A percentile compares a stretch with the other conserved stretches of the same genome.
phyloP scores from a whole-genome alignment of 2,329 filamentous ascomycete species.

The Ophiosphaerella korrae region DNA sequence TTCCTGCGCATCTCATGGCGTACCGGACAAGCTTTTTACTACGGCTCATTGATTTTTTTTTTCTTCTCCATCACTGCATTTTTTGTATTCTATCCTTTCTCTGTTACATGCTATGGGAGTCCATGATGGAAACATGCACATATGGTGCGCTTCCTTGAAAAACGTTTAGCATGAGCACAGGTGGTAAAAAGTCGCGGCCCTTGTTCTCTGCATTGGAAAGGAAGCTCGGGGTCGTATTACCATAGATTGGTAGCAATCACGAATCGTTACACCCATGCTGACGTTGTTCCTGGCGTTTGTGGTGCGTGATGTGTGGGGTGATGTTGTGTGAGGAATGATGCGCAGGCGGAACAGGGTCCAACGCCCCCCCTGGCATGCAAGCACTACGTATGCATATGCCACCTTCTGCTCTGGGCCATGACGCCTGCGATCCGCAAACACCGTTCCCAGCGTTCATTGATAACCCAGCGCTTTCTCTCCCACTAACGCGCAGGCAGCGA shows the following conservation, averaged over 20 bases:
- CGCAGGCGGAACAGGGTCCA: constrained; percentile 1
- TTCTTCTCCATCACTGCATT: constrained; percentile 2
- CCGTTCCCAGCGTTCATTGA: not conserved
- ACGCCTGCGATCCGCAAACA: constrained; percentile 4
- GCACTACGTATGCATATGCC: not conserved
- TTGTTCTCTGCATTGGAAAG: not conserved
- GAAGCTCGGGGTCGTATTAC: constrained; percentile 2
- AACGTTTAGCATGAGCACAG: constrained; percentile 17
- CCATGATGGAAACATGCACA: constrained; percentile 20
- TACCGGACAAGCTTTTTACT: constrained; percentile 18
- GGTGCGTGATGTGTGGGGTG: not conserved
- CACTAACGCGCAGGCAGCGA: not conserved
- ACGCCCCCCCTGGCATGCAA: not conserved
- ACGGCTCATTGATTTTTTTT: constrained; percentile 10
- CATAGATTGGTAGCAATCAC: constrained; percentile 2
- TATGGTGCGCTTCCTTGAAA: constrained; percentile 18
- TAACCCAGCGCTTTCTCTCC: not conserved
- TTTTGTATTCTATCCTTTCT: constrained; percentile 13
- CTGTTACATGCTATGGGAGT: constrained; percentile 23
- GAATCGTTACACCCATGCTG: constrained; percentile 1
- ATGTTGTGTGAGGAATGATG: not conserved
- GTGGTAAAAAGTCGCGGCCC: not conserved
- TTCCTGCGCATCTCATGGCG: constrained; percentile 39
- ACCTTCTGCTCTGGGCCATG: constrained; percentile 9
- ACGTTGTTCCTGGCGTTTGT: not conserved